Base-by-base conservation (phyloP, 2,329 filamentous ascomycete species). In the Hypoxylon sp. region DNA sequence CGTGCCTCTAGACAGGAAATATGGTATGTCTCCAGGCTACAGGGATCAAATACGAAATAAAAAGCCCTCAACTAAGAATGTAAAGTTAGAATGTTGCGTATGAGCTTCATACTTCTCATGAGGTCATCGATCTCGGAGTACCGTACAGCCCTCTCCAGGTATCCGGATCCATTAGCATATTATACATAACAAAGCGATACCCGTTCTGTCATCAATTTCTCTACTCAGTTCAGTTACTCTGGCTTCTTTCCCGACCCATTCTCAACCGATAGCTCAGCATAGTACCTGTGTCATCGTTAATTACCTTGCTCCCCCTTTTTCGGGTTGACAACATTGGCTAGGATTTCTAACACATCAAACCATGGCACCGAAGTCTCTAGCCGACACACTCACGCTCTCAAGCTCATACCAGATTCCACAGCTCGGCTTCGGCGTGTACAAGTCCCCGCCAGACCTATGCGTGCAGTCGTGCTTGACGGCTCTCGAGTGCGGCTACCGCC, bases 341-440 rank as follows among this genome's bases (percentile, higher is more conserved):
- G 13, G 13, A 19, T 17, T 19, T 10, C n/a, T 19, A n/a, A 6
- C 39, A 44, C 3, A 7, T 7, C 7, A 44, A 17, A 44, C 19
- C 17, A 44, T 44, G 39, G 7, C 39, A 4, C 17, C 10, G 11
- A 44, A 7, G 4, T 3, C 39, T 44, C 17, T 88, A 65, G 80
- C 81, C 21, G 84, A 86, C 66, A 79, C 80, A 21, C 76, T 88
- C 42, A 77, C 84, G 46, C 82, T 89, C 42, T 80, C 82, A 32
- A 85, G 86, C 62, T 84, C 83, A 55, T 72, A 77, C 35, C 78
- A 80, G 60, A 90, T 93, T 17, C 91, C 92, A 24, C 84, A 84
- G 29, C 84, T 93, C 8, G 91, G 91, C 11, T 92, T 93, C 74
- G 91, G 91, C 54, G 90, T 93, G 66, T 93, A 91, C 80, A 86